These are phyloP conservation scores for Bocquillonia castaneifolia DNA, from an alignment of 441 rosid species.

Conservation along the genomic window DNA sequence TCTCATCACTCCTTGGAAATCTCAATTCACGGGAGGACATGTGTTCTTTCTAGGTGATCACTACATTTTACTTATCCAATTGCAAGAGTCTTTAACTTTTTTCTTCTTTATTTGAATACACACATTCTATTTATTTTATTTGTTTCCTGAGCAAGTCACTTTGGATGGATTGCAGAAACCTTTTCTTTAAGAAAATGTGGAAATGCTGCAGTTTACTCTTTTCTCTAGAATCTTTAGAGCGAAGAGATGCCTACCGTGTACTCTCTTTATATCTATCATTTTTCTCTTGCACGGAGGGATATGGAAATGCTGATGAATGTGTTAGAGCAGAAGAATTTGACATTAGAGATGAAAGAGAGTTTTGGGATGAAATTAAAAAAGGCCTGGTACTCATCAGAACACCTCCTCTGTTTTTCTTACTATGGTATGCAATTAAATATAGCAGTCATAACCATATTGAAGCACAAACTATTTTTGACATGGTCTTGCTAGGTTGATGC, in stretches of 20 bases:
- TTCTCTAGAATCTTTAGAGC: conserved; percentile 70
- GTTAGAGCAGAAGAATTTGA: conserved; percentile 48
- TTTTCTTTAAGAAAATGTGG: conserved; percentile 67
- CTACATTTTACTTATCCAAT: conserved; percentile 5
- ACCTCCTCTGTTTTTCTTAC: conserved; percentile 19
- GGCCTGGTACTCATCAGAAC: conserved; percentile 64
- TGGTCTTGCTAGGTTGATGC: conserved; percentile 56
- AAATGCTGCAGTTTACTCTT: conserved; percentile 71
- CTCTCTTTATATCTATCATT: conserved; percentile 68
- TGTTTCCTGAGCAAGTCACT: conserved; percentile 19
- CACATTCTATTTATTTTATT: not conserved
- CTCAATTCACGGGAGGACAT: conserved; percentile 37
- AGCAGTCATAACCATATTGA: not conserved
- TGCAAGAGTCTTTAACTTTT: not conserved
- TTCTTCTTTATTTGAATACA: not conserved
- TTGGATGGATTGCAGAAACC: conserved; percentile 47
- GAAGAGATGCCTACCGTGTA: conserved; percentile 78
- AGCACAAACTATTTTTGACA: conserved; percentile 8
- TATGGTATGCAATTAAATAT: conserved; percentile 17
- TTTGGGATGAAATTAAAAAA: conserved; percentile 85
- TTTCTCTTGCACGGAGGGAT: conserved; percentile 35
- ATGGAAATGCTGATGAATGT: conserved; percentile 31
- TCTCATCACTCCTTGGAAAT: conserved; percentile 35
- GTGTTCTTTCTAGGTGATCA: conserved; percentile 54
- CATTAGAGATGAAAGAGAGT: conserved; percentile 53